Evolutionary conservation across 2,329 filamentous ascomycete species (phyloP).

Genomic region (Phialocephala sp.): DNA sequence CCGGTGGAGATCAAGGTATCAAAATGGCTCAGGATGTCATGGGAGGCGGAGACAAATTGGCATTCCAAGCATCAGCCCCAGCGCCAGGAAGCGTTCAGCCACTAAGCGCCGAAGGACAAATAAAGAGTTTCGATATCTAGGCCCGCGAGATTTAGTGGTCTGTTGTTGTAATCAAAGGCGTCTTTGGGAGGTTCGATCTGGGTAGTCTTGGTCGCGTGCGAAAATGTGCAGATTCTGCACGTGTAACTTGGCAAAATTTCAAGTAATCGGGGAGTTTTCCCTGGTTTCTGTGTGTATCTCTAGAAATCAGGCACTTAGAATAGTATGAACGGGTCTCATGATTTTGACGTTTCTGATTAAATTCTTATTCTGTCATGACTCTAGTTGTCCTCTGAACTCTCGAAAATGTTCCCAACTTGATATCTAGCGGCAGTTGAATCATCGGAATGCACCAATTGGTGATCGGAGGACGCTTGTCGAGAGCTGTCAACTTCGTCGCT

Average conservation of each 20-base stretch:
- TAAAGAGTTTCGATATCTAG: slow-evolving; percentile 52
- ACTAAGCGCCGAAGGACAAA: slow-evolving; percentile 58
- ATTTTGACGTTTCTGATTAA: not conserved
- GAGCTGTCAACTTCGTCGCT: not conserved
- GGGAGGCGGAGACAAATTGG: slow-evolving; percentile 51
- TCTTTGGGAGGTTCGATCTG: slow-evolving; percentile 39
- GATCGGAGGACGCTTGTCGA: not conserved
- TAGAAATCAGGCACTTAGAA: slow-evolving; percentile 31
- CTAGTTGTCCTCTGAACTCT: not conserved
- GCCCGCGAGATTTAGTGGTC: slow-evolving; percentile 19
- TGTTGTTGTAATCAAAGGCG: slow-evolving; percentile 35
- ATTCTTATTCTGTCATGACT: not conserved
- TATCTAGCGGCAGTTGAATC: not conserved
- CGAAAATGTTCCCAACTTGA: not conserved
- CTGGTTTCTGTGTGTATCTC: slow-evolving; percentile 33
- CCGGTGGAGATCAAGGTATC: slow-evolving; percentile 47
- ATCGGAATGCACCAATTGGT: not conserved
- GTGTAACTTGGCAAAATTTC: slow-evolving; percentile 19
- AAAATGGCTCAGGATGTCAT: slow-evolving; percentile 44
- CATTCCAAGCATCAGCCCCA: slow-evolving; percentile 54
- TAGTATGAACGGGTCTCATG: slow-evolving; percentile 13
- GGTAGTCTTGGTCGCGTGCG: slow-evolving; percentile 23
- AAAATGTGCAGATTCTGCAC: slow-evolving; percentile 30
- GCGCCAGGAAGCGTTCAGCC: slow-evolving; percentile 56
- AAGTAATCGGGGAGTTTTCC: slow-evolving; percentile 23